phyloP scores from a whole-genome alignment of 2,329 filamentous ascomycete species.

The Aureobasidium leucospermi region DNA sequence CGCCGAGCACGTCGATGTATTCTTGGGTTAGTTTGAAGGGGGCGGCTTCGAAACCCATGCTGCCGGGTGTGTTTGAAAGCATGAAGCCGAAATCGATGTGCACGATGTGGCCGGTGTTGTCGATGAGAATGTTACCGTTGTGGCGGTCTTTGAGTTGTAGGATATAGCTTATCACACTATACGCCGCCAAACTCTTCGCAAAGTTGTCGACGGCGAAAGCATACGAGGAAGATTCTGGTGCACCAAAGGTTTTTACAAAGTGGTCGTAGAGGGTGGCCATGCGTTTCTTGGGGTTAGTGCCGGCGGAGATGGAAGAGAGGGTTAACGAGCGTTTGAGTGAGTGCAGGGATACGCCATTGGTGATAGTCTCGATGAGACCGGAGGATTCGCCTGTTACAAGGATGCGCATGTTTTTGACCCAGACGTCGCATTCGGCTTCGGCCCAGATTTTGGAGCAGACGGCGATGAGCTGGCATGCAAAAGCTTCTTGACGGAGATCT shows the following conservation, averaged over 20 bases:
- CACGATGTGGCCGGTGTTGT: slow-evolving; percentile 78
- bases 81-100: slow-evolving; percentile 90
- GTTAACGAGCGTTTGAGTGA: slow-evolving; percentile 77
- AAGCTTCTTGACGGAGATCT: slow-evolving; percentile 76
- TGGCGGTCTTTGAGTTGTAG: slow-evolving; percentile 80
- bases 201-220: slow-evolving; percentile 69
- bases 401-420: slow-evolving; percentile 84
- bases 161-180: slow-evolving; percentile 78
- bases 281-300: slow-evolving; percentile 63
- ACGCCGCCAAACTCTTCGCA: slow-evolving; percentile 72
- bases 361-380: slow-evolving; percentile 80
- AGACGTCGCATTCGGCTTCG: slow-evolving; percentile 68
- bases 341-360: slow-evolving; percentile 80
- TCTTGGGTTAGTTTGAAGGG: slow-evolving; percentile 83
- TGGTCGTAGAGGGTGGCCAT: slow-evolving; percentile 78
- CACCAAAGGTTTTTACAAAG: slow-evolving; percentile 70
- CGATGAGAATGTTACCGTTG: slow-evolving; percentile 79
- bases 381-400: slow-evolving; percentile 79
- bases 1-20: slow-evolving; percentile 76
- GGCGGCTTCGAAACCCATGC: slow-evolving; percentile 77
- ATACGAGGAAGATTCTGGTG: slow-evolving; percentile 61
- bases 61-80: slow-evolving; percentile 78
- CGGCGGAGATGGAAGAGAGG: slow-evolving; percentile 63
- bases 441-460: slow-evolving; percentile 78
- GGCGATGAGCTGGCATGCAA: slow-evolving; percentile 76